A percentile compares a stretch with the other conserved stretches of the same genome.
Conservation (phyloP, 139 green algal genomes). For the Limnomonas spitsbergensis region DNA sequence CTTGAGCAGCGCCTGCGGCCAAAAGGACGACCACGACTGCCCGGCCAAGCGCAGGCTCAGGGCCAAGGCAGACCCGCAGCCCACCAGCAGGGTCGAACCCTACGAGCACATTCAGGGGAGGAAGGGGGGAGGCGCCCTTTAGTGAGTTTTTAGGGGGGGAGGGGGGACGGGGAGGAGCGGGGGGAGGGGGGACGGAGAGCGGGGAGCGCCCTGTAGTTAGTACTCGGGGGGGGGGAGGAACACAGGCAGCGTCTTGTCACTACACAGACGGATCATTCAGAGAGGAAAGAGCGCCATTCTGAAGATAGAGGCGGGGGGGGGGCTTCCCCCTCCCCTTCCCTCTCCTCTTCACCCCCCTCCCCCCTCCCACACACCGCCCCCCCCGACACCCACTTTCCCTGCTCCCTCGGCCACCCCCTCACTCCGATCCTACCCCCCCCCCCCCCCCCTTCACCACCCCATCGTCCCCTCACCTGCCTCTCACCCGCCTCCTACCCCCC, state of each 20-base stretch:
- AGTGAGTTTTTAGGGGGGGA: neutral
- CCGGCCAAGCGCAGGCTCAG: neutral
- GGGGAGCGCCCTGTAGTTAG: neutral
- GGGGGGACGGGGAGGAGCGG: neutral
- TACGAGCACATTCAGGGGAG: neutral
- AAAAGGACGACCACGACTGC: neutral
- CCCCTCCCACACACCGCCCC: no score
- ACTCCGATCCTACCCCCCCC: no score
- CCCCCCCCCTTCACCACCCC: no score
- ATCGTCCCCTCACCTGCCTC: no score
- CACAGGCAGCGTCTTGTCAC: no score
- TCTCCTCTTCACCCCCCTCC: no score
- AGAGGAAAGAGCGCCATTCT: neutral
- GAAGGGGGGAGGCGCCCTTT: neutral
- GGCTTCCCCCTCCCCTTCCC: no score
- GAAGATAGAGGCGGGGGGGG: no score
- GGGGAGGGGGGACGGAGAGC: neutral
- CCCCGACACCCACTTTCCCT: no score
- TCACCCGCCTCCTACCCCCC: no score
- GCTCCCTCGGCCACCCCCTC: no score
- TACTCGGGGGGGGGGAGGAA: neutral
- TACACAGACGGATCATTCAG: neutral
- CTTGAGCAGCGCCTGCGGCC: neutral
- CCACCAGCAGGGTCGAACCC: neutral
- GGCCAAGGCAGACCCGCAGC: neutral